Percentiles rank a stretch among this genome's conserved stretches.
Conservation (phyloP, 2,329 filamentous ascomycete genomes). For the Pseudocercospora eumusae region DNA sequence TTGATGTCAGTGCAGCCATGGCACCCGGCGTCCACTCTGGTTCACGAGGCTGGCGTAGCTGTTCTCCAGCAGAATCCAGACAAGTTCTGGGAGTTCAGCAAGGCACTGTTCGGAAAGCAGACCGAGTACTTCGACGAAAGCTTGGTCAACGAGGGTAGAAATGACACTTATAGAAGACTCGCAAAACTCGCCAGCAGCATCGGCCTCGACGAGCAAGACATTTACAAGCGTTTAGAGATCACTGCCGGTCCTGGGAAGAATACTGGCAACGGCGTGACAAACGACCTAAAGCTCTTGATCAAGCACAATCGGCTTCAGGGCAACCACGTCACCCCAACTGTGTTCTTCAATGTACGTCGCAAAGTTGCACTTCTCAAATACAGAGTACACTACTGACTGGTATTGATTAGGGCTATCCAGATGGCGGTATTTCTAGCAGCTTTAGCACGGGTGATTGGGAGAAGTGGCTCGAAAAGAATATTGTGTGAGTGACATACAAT, state of each 20-base stretch:
- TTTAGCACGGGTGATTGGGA: conserved; percentile 82
- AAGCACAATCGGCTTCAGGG: conserved; percentile 68
- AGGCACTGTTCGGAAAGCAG: conserved; percentile 68
- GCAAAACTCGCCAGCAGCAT: conserved; percentile 70
- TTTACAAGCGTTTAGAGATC: conserved; percentile 70
- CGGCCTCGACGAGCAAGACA: conserved; percentile 68
- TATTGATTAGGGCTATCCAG: conserved; percentile 62
- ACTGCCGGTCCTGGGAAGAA: conserved; percentile 70
- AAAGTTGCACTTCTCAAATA: background rate
- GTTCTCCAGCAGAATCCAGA: conserved; percentile 67
- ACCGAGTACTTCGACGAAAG: conserved; percentile 79
- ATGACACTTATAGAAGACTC: conserved; percentile 78
- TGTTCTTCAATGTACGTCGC: conserved; percentile 69
- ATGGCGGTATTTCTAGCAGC: conserved; percentile 73
- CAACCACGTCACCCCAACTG: conserved; percentile 88
- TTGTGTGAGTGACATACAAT: too few species aligned
- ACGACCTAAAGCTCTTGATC: conserved; percentile 74
- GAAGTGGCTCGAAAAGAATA: conserved; percentile 73
- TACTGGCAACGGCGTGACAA: conserved; percentile 75
- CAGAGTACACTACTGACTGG: conserved; percentile 21
- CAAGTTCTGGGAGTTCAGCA: conserved; percentile 79
- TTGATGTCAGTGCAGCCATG: conserved; percentile 42
- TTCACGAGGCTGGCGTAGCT: conserved; percentile 81
- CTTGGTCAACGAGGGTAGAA: conserved; percentile 80
- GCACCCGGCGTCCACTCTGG: conserved; percentile 74